phyloP scores from a whole-genome alignment of 2,329 filamentous ascomycete genomes.

The Diaporthe sp. region DNA sequence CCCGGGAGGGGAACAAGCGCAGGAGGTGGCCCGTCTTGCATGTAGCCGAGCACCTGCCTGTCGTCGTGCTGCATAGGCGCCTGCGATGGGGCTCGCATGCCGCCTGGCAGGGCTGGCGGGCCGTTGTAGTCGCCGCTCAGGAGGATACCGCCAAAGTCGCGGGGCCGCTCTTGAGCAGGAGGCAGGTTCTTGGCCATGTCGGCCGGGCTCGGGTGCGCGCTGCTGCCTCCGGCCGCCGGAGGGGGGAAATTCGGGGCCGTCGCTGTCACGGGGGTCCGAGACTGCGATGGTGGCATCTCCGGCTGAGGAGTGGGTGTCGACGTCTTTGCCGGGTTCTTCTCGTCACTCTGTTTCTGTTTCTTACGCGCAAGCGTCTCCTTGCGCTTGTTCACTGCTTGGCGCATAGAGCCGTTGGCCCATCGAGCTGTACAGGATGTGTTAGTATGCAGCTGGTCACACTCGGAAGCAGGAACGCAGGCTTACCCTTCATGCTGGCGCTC shows the following conservation, averaged over 20 bases:
- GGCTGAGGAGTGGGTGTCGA: slow-evolving; percentile 31
- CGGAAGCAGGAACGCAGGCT: slow-evolving; percentile 38
- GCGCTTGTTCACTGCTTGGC: slow-evolving; percentile 67
- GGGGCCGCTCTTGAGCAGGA: not conserved
- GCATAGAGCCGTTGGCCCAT: slow-evolving; percentile 71
- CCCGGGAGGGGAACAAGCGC: not conserved
- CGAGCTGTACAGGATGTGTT: slow-evolving; percentile 54
- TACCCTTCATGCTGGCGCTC: slow-evolving; percentile 74
- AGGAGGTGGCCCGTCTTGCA: not conserved
- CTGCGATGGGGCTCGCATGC: slow-evolving; percentile 13
- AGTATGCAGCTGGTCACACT: not conserved
- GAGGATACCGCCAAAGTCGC: slow-evolving; percentile 22
- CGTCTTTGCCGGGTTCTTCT: slow-evolving; percentile 27
- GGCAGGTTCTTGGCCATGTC: slow-evolving; percentile 10
- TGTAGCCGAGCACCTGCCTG: not conserved
- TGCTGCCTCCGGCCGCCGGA: not conserved
- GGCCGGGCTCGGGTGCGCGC: slow-evolving; percentile 2
- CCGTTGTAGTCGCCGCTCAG: slow-evolving; percentile 15
- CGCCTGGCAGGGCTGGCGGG: not conserved
- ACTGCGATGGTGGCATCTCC: slow-evolving; percentile 24
- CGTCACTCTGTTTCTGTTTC: slow-evolving; percentile 48
- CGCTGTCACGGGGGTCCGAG: slow-evolving; percentile 11
- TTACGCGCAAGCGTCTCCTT: slow-evolving; percentile 70
- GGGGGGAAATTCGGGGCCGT: slow-evolving; percentile 14
- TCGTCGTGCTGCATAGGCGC: slow-evolving; percentile 2